Evolutionary conservation across 805 yeast species (phyloP), one percentile per base, ranked within the genome.

Genomic region (Candida gorgasii): DNA sequence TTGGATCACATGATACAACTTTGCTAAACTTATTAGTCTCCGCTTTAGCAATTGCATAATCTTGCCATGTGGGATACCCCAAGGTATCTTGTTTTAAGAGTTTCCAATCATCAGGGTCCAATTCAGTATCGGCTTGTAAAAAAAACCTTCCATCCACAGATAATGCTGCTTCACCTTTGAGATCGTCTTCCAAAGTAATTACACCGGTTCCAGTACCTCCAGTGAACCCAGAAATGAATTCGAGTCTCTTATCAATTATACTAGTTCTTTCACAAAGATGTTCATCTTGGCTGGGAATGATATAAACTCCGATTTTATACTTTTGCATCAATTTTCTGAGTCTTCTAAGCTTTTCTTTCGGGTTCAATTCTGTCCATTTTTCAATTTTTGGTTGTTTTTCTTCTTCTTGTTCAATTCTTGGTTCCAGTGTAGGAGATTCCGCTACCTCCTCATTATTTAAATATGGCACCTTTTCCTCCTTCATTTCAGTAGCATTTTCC

Each of bases 71-170:
- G 8, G 82, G 79, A 29, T 76, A 76, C 24, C 82, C 86, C 14
- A 76, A 73, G 24, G 73, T 68, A 5, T 96, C 96, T 58, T 84
- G 95, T 57, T 85, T 89, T 45, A 93, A 71, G 33, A 93, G 65
- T 2, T 66, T 63, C 98, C 98, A 93, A 34, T 53, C 42, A 57
- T 82, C 81, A 30, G 65, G 57, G 59, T 88, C 95, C 42, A 93
- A 69, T 65, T 93, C 92, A 43, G 82, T 78, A 15, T 76, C 79
- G 1, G 98, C 98, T 65, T 93, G 99, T 45, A 87, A 70, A 61
- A 89, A 93, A 67, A 93, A 93, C 49, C 99, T 74, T 1, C 98
- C 97, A 63, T 93, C 99, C 0, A 98, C 93, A 8, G 95, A 81
- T 39, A 93, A 66, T 0, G 84, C 86, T 9, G 96, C 95, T 37